Evolutionary conservation across 164 flowering plant genomes (phyloP), one percentile per base, ranked within the genome.

Genomic region (Kingdonia uniflora): DNA sequence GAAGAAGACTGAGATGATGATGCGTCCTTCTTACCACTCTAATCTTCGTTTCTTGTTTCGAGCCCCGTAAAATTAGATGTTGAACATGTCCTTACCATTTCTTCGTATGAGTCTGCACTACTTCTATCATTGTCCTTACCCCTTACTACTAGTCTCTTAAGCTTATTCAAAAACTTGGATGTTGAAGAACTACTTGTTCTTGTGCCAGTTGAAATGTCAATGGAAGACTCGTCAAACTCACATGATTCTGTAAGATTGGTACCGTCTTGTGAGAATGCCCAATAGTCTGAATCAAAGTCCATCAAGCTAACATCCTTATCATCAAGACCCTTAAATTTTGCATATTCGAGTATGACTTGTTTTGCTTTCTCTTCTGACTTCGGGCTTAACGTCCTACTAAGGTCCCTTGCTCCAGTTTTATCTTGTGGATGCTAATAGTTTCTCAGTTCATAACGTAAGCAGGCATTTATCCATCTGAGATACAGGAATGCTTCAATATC

Each of bases 401-500:
- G 80, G 68, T 94, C 92, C 56, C 81, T 70, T 1, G 97, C 97
- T 48, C 74, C 74, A 14, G 83, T 79, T 73, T 78, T 86, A 50
- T 87, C 90, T 11, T 74, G 60, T 22, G 69, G 67, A 0, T 84
- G 75, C 54, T 85, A 74, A 59, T 69, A 80, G 59, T 86, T 78
- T 50, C 92, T 69, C 41, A 94, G 73, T 57, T 94, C 97, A 53
- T 80, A 79, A 11, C 99, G 68, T 33, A 94, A 68, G 62, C 97
- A 94, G 46, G 99, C 99, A 55, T 94, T 94, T 21, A 94, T 57
- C 97, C 99, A 94, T 23, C 82, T 72, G 25, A 89, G 85, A 69
- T 94, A 89, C 38, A 94, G 96, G 20, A 89, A 66, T 59, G 86
- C 96, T 59, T 94, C 97, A 64, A 63, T 69, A 62, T 86, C 96